These are phyloP conservation scores for Tetracladium marchalianum DNA, from an alignment of 495 filamentous ascomycete genomes.

Conservation along the genomic window DNA sequence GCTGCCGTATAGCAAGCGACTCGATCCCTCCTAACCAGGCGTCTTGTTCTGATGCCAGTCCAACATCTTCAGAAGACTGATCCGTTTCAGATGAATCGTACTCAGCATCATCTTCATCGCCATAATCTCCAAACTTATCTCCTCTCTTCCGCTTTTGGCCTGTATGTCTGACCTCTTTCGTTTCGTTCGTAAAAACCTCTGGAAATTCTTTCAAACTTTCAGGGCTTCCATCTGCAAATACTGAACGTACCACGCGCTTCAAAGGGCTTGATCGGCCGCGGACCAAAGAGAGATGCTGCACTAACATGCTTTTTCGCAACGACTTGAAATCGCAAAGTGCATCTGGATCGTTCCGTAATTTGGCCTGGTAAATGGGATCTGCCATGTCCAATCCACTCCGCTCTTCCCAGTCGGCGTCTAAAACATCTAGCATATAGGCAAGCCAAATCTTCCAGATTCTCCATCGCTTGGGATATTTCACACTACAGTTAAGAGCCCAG, in stretches of 20 bases:
- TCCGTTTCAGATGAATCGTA: slow-evolving; percentile 11
- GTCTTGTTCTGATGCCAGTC: slow-evolving; percentile 8
- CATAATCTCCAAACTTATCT: slow-evolving; percentile 29
- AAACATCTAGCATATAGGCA: slow-evolving; percentile 63
- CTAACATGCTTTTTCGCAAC: slow-evolving; percentile 17
- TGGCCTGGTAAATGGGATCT: slow-evolving; percentile 1
- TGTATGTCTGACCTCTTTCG: slow-evolving; percentile 19
- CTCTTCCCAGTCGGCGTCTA: slow-evolving; percentile 67
- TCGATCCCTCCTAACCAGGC: slow-evolving; percentile 30
- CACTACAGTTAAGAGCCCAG: slow-evolving; percentile 90
- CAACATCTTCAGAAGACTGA: slow-evolving; percentile 20
- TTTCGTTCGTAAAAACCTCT: slow-evolving; percentile 41
- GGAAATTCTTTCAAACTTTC: slow-evolving; percentile 28
- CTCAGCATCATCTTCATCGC: slow-evolving; percentile 10
- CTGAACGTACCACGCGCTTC: slow-evolving; percentile 31
- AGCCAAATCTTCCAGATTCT: slow-evolving; percentile 76
- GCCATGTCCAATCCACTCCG: slow-evolving; percentile 31
- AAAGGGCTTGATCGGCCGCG: slow-evolving; percentile 21
- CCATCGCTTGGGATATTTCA: slow-evolving; percentile 62
- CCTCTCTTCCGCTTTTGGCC: slow-evolving; percentile 44
- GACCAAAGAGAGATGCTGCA: slow-evolving; percentile 11
- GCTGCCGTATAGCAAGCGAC: slow-evolving; percentile 28
- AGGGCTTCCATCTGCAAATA: slow-evolving; percentile 30
- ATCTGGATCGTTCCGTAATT: neutral
- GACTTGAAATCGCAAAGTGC: slow-evolving; percentile 2